Evolutionary conservation across 2,329 filamentous ascomycete genomes (phyloP), one percentile per base, ranked within the genome.

Genomic region (Clarireedia monteithiana): DNA sequence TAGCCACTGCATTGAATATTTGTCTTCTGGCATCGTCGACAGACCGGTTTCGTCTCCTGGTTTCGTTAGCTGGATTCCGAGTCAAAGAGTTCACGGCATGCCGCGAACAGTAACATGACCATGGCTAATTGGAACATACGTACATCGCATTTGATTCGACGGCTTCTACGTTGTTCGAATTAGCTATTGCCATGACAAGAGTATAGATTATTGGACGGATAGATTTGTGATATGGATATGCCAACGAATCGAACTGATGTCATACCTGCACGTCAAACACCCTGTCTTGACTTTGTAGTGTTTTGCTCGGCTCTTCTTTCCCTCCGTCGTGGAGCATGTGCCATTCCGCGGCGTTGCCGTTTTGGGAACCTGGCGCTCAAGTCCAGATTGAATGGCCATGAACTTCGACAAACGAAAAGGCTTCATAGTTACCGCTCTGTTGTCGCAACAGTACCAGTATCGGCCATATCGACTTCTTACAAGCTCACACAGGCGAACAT

Each of bases 1-100:
- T 63, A 64, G 2, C 62, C 62, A 15, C 58, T 58, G 40, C 61
- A 64, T 46, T 55, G 42, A 4, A 59, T 49, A 5, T 58, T 59
- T 12, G 59, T 56, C 17, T 53, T 59, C 9, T 20, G 42, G 36
- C 63, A 64, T 27, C 57, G 49, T 15, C 24, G 42, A 48, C 63
- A 65, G 14, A 27, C 36, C 15, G 63, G 63, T 27, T 60, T 59
- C n/a, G 49, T 45, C 54, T 65, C 63, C 51, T 53, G n/a, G 26
- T 42, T 53, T 40, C n/a, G 34, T 53, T 9, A 53, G 48, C 7
- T 24, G 30, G 10, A 34, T 34, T 34, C 9, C 9, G 12, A 34
- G 4, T 12, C 30, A 12, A 34, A 4, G 5, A 12, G 9, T 34
- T 34, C 30, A 9, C 4, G 12, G 10, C 9, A 34, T 34, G 30